Percentiles rank a stretch among this genome's conserved stretches.
Evolutionary conservation across 2,329 filamentous ascomycete genomes (phyloP).

Genomic region (Colletotrichum tropicicola): DNA sequence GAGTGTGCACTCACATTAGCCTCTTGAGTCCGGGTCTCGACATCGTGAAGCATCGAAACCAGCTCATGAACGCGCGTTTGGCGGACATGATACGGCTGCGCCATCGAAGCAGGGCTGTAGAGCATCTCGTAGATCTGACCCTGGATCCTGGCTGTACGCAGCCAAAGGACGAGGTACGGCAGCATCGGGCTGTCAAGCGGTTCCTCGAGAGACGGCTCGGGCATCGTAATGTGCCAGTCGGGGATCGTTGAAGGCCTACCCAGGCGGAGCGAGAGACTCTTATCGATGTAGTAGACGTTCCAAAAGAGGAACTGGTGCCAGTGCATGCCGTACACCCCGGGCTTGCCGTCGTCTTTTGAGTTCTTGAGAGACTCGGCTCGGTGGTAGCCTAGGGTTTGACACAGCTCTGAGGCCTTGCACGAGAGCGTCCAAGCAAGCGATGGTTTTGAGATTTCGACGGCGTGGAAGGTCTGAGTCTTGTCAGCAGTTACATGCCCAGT

Average conservation of each 20-base stretch:
- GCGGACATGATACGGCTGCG: constrained; percentile 43
- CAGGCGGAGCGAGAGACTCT: constrained; percentile 62
- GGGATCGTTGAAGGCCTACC: constrained; percentile 63
- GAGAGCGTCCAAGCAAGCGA: constrained; percentile 41
- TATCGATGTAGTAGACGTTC: constrained; percentile 66
- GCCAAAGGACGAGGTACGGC: constrained; percentile 56
- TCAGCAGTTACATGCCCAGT: not conserved
- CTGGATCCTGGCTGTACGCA: constrained; percentile 59
- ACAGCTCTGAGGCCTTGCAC: constrained; percentile 42
- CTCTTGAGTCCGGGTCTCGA: constrained; percentile 37
- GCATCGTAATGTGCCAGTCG: constrained; percentile 64
- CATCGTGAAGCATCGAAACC: constrained; percentile 41
- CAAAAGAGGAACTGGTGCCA: constrained; percentile 58
- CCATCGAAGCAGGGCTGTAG: constrained; percentile 54
- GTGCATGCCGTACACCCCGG: constrained; percentile 39
- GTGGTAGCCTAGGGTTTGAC: constrained; percentile 42
- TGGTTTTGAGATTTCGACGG: constrained; percentile 43
- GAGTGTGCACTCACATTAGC: constrained; percentile 30
- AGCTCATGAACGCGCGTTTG: constrained; percentile 42
- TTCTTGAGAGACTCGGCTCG: constrained; percentile 35
- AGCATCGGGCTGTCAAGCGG: constrained; percentile 32
- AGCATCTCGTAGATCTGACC: constrained; percentile 65
- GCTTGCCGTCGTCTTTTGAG: constrained; percentile 30
- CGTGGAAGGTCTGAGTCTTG: constrained; percentile 36
- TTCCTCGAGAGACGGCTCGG: not conserved